phyloP scores from a whole-genome alignment of 768 basidiomycete genomes.

The Mrakia gelida region DNA sequence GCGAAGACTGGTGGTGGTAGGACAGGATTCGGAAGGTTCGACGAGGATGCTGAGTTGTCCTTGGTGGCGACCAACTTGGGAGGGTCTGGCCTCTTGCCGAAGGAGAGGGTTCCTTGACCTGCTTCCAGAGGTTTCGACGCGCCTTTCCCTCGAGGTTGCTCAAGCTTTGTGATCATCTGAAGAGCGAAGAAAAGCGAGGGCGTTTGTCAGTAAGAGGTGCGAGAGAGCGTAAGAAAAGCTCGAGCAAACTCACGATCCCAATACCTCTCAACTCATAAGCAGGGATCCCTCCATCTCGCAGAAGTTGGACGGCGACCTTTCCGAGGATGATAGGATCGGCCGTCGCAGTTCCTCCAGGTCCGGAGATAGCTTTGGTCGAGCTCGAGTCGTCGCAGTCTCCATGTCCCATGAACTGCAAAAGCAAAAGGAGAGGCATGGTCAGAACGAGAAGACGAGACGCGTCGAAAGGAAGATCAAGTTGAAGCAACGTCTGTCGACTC shows the following conservation, averaged over 20 bases:
- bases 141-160: background rate
- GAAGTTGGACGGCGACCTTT: slow-evolving; percentile 61
- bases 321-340: slow-evolving; percentile 68
- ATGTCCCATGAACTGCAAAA: slow-evolving; percentile 77
- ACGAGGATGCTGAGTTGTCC: background rate
- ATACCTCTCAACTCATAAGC: slow-evolving; percentile 23
- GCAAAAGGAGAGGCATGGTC: background rate
- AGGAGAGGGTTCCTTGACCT: slow-evolving; percentile 20
- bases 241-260: slow-evolving; percentile 13
- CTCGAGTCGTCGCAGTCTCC: slow-evolving; percentile 76
- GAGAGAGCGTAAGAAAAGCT: background rate
- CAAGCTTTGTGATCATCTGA: slow-evolving; percentile 31
- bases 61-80: background rate
- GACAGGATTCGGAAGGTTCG: background rate
- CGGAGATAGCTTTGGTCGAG: slow-evolving; percentile 61
- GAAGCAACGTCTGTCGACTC: slow-evolving; percentile 28
- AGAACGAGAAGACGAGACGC: background rate
- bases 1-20: background rate
- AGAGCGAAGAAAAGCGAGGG: background rate
- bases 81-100: background rate
- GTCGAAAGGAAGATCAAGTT: background rate
- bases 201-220: background rate
- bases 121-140: slow-evolving; percentile 11
- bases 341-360: slow-evolving; percentile 63
- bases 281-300: background rate